A percentile compares a stretch with the other conserved stretches of the same genome.
These are phyloP conservation scores for Hsuehochloa calcarea DNA, from an alignment of 176 grass and related monocot species.

Conservation along the genomic window DNA sequence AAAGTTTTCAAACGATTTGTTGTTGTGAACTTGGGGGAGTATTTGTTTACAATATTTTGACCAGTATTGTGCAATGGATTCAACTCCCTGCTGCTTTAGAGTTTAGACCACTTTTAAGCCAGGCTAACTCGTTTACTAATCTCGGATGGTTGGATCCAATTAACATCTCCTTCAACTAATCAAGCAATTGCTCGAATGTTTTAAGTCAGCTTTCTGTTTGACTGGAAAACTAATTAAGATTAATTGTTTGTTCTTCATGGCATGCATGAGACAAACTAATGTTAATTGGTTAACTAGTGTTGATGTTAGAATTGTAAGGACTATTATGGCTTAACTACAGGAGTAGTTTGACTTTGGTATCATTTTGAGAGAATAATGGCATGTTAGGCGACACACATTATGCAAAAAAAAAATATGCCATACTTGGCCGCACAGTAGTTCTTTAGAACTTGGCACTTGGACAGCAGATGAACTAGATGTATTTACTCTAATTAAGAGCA, in stretches of 20 bases:
- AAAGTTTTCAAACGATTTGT: no score
- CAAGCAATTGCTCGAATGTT: background rate
- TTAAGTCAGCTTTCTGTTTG: slow-evolving; percentile 30
- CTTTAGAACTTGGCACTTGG: background rate
- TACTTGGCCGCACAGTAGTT: background rate
- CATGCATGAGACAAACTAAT: background rate
- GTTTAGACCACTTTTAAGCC: slow-evolving; percentile 19
- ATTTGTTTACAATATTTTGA: slow-evolving; percentile 37
- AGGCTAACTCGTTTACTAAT: slow-evolving; percentile 28
- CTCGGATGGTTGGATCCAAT: slow-evolving; percentile 29
- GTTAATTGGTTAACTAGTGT: slow-evolving; percentile 31
- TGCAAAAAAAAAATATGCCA: background rate
- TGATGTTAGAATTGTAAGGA: slow-evolving; percentile 35
- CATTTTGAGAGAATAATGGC: background rate
- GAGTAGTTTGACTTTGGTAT: slow-evolving; percentile 21
- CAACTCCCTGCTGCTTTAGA: slow-evolving; percentile 11
- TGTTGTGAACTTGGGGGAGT: no score
- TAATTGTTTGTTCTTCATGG: background rate
- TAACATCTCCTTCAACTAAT: background rate
- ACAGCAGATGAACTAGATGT: background rate
- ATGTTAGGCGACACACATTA: slow-evolving; percentile 15
- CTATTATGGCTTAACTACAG: background rate
- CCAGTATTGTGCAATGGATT: slow-evolving; percentile 34
- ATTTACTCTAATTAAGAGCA: background rate
- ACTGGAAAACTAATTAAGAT: background rate